Base-by-base conservation (phyloP, 2,329 filamentous ascomycete genomes). In the Onygenales sp. region DNA sequence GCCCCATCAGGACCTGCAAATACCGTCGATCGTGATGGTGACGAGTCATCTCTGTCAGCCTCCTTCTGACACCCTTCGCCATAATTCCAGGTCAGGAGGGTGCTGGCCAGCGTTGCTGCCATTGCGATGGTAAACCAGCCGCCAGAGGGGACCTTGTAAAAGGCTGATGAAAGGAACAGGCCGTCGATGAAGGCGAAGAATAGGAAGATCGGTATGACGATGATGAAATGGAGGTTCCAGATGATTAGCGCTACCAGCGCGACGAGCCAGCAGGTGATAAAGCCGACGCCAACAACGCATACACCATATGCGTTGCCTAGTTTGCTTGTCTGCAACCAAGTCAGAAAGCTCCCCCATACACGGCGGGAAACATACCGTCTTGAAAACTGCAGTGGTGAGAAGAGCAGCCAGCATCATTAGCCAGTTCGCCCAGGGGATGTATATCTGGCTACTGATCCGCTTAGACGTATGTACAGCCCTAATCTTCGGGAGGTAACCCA, bases 271-370 rank as follows among this genome's bases (percentile, higher is more conserved):
- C 86, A 90, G 52, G 85, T 85, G 62, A 91, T 83, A 64, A 90
- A 88, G 0, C 86, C 88, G 43, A 90, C 87, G 48, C 87, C 80
- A 60, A 90, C 88, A 64, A 91, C 87, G 59, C 87, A 91, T 7
- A 88, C 83, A 41, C 87, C 86, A 60, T 90, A 90, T 0, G 86
- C 86, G 61, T 89, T 82, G 27, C 86, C 86, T 0, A 89, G 76
- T 53, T 76, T 76, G 0, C 82, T 86, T 0, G 84, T 86, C 76
- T 81, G 55, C 54, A 58, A 13, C n/a, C 39, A 13, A 50, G 21
- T 47, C 36, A 49, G 47, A 6, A 35, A 17, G 3, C n/a, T 5
- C 7, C 14, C 27, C 33, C 33, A 17, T 48, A 35, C 3, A 27
- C 21, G 21, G 8, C 2, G 17, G 27, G 7, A 14, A 31, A 55